A percentile compares a stretch with the other conserved stretches of the same genome.
phyloP scores from a whole-genome alignment of 2,329 filamentous ascomycete genomes.

The Fusarium sp. region DNA sequence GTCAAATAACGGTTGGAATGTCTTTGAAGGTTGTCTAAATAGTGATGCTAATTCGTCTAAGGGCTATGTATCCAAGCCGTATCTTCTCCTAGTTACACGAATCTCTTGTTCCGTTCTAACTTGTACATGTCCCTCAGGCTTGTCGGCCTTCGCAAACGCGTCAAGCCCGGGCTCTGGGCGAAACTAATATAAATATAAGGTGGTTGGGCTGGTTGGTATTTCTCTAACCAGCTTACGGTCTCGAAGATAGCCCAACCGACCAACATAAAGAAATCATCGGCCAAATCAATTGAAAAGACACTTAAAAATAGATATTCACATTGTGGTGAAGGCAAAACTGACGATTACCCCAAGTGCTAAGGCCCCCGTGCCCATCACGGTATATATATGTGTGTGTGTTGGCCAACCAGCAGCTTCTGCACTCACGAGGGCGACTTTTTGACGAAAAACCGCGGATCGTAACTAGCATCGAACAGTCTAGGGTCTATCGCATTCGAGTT shows the following conservation, averaged over 20 bases:
- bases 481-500: conserved; percentile 4
- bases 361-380: rapidly evolving
- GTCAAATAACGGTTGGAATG: conserved; percentile 1
- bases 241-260: not conserved
- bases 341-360: not conserved
- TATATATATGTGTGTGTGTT: not conserved
- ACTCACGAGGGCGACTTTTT: not conserved
- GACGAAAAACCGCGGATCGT: not conserved
- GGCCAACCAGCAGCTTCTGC: not conserved
- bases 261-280: not conserved
- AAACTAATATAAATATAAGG: conserved; percentile 2
- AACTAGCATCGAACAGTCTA: not conserved
- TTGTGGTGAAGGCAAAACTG: not conserved
- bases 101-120: not conserved
- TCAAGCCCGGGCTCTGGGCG: not conserved
- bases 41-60: conserved; percentile 9
- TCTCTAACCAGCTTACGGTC: no score
- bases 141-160: no score
- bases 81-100: conserved; percentile 4
- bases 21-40: conserved; percentile 10
- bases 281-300: no score
- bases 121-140: not conserved
- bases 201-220: not conserved
- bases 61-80: conserved; percentile 35
- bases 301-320: no score